Evolutionary conservation across 176 grass and related monocot species (phyloP), one percentile per base, ranked within the genome.

Genomic region (Poa annua): DNA sequence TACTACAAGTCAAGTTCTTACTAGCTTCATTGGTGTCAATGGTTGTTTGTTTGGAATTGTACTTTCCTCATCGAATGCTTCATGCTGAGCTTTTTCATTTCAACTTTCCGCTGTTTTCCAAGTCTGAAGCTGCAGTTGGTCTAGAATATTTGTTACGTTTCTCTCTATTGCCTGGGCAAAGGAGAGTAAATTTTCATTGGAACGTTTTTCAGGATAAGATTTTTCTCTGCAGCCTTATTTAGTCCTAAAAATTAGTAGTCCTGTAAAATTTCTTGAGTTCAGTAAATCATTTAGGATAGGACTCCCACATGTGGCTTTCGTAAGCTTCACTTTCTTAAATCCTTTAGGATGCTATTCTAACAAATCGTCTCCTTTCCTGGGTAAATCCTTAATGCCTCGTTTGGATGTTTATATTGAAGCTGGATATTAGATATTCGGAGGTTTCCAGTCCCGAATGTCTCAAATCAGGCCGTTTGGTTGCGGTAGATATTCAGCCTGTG

Each of bases 211-310:
- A 54, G 59, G 53, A 73, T 62, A 52, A 76, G 35, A 56, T n/a
- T 66, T 76, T 38, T 32, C 14, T 32, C 32, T 54, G 45, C 41
- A 55, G 10, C 32, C 42, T 76, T 77, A 47, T 17, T 26, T 72
- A 47, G 13, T 16, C 60, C 59, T 80, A 20, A 68, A 52, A 81
- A 53, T 48, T 48, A 4, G 45, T 48, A 47, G 13, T 16, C 60
- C 41, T 81, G 29, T 80, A 51, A 80, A 53, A 4, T 70, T 42
- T 57, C 53, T 81, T 45, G 41, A 44, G 66, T 59, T 71, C 61
- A 38, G 26, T 49, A 62, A 24, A 50, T 55, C 32, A 51, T 61
- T 83, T 64, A 60, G 11, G 29, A 52, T 35, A 76, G 8, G 3
- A 76, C 15, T 65, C 2, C 13, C 22, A n/a, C 59, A 29, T 52